A percentile compares a stretch with the other conserved stretches of the same genome.
Conservation (phyloP, 805 yeast species). For the Candida coleopterorum region DNA sequence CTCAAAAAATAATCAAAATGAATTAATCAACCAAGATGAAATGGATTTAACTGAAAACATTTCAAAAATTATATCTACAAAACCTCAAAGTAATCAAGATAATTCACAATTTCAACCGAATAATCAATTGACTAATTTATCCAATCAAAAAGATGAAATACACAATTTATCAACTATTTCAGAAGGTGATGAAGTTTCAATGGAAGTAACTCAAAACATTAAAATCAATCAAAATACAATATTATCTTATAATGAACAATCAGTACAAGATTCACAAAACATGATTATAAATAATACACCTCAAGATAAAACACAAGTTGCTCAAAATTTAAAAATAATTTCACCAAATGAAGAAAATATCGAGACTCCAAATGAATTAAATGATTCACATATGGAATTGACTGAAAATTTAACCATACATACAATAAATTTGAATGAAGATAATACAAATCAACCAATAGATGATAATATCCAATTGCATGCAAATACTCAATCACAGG, state of each 20-base stretch:
- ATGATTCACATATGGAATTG: constrained; percentile 10
- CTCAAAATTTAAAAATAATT: not conserved
- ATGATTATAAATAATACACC: not conserved
- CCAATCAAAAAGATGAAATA: not conserved
- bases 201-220: constrained; percentile 5
- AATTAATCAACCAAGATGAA: too few relatives aligned
- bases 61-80: not conserved
- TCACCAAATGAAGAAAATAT: too few relatives aligned
- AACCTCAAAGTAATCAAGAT: too few relatives aligned
- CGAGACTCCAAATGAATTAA: not conserved
- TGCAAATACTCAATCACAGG: not conserved
- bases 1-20: too few relatives aligned
- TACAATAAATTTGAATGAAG: too few relatives aligned
- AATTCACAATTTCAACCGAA: too few relatives aligned
- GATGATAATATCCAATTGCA: not conserved
- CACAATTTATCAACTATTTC: constrained; percentile 4
- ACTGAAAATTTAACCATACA: constrained; percentile 7
- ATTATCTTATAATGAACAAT: too few relatives aligned
- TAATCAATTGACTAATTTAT: too few relatives aligned
- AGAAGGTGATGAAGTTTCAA: constrained; percentile 5
- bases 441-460: not conserved
- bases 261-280: too few relatives aligned
- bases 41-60: constrained; percentile 6
- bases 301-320: too few relatives aligned
- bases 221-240: not conserved